Base-by-base conservation (phyloP, 106 monocot genomes). In the Xerophyta viscosa region DNA sequence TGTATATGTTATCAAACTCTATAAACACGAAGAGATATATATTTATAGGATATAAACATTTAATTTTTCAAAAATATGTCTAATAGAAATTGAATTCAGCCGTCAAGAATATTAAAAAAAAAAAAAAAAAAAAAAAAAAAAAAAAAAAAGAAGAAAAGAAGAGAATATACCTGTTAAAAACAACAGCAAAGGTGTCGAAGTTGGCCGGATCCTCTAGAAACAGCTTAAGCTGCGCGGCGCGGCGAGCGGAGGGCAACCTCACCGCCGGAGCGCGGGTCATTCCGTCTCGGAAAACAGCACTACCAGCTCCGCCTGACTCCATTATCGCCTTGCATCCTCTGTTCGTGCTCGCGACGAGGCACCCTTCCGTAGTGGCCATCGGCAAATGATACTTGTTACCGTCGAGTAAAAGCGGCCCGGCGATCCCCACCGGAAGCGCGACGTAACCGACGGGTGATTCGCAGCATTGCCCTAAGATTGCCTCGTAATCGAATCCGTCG, bases 291-390 rank as follows among this genome's bases (percentile, higher is more conserved):
- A 81, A 28, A 25, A 93, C 77, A 10, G 84, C 75, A 61, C 93
- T 88, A 22, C 25, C 45, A 11, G 87, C 83, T 13, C 87, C 87
- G 1, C 93, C 93, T 0, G 75, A 78, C 48, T 67, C 84, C 44
- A 59, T 66, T 19, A 93, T 88, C 11, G 87, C 87, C 69, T 93
- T 93, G 53, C 75, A 88, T 2, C 87, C 87, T 29, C 87, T 52
- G 53, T 93, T 93, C 17, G 87, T 84, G 74, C 93, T 93, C 33
- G 92, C 92, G 20, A 93, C 80, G 14, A 93, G 57, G 56, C 87
- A 87, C 26, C 92, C 92, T 62, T 93, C 92, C 8, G 92, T 93
- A 8, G 93, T 93, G 14, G 93, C 93, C 93, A 93, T 93, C 9
- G 93, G 87, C 46, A 88, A 67, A 22, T 77, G 78, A 57, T 75